Conservation (phyloP, 768 basidiomycete genomes). For the Xanthoconium purpureum region DNA sequence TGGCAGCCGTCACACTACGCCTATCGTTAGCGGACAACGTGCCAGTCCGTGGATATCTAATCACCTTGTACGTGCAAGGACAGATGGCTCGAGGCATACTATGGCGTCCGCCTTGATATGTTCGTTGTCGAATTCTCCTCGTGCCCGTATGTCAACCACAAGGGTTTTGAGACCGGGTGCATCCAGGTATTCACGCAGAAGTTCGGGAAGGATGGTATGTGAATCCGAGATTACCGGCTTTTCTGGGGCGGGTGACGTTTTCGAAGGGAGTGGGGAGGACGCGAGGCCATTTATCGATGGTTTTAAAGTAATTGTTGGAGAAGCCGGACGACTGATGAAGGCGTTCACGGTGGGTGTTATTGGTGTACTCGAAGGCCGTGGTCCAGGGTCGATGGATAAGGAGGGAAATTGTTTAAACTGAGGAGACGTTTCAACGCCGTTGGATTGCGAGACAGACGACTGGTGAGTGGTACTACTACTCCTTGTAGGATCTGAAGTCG, state of each 20-base stretch:
- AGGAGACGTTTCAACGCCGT: slow-evolving; percentile 33
- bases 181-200: slow-evolving; percentile 57
- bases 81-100: slow-evolving; percentile 82
- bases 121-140: slow-evolving; percentile 72
- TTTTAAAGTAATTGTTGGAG: slow-evolving; percentile 47
- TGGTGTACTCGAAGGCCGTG: slow-evolving; percentile 69
- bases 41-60: slow-evolving; percentile 19
- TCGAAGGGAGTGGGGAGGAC: slow-evolving; percentile 32
- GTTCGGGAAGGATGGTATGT: slow-evolving; percentile 57
- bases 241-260: slow-evolving; percentile 26
- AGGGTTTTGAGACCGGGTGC: slow-evolving; percentile 54
- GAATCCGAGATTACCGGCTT: slow-evolving; percentile 54
- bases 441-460: slow-evolving; percentile 27
- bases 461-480: slow-evolving; percentile 17
- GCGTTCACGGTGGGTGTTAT: slow-evolving; percentile 54
- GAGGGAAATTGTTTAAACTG: slow-evolving; percentile 37
- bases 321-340: slow-evolving; percentile 62
- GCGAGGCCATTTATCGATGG: slow-evolving; percentile 41
- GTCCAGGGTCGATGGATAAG: slow-evolving; percentile 45
- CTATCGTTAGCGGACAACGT: slow-evolving; percentile 7
- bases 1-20: slow-evolving; percentile 58
- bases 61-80: slow-evolving; percentile 68
- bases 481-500: slow-evolving; percentile 40
- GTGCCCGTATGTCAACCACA: slow-evolving; percentile 77
- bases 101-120: slow-evolving; percentile 67